Base-by-base conservation (phyloP, 371 early-diverging fungal species). In the Lichtheimia hyalospora region DNA sequence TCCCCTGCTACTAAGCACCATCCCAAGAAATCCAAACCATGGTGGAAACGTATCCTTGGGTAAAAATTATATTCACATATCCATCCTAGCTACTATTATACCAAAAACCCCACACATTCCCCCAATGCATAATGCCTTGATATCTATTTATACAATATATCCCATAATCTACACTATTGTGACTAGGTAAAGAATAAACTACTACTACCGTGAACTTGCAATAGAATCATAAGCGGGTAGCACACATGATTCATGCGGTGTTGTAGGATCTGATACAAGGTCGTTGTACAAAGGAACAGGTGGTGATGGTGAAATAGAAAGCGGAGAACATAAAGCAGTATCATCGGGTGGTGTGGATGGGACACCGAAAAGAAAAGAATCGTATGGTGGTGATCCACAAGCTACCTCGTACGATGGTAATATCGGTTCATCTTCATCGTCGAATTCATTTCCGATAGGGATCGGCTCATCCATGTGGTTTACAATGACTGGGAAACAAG, bases 401-500 rank as follows among this genome's bases (percentile, higher is more conserved):
- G 49, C 50, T 20, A 56, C 57, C 39, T 65, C 57, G 49, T 69
- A 69, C 3, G 65, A 52, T 5, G 69, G 65, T 21, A 62, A 48
- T 5, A 52, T 27, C 20, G 54, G 52, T 1, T 52, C 42, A 21
- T 66, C 65, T 8, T 72, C 65, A 42, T 42, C 14, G 7, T 52
- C 14, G 13, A 27, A 27, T 34, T 34, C 34, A 34, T 34, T 34
- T 34, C 34, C 34, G 34, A 46, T 46, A 7, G 51, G 24, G 51
- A 49, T 21, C n/a, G 59, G 51, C n/a, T 54, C 44, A 54, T 46
- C 49, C 43, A 68, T 60, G 3, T 71, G 62, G 50, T 66, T 49
- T 20, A 77, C 62, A 4, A 69, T 57, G 6, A 77, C 59, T 15
- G 77, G 77, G 25, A 77, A 65, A 5, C 69, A 44, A 8, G 74